Conservation (phyloP, 2,329 filamentous ascomycete species). For the Penicillium sclerotigenum region DNA sequence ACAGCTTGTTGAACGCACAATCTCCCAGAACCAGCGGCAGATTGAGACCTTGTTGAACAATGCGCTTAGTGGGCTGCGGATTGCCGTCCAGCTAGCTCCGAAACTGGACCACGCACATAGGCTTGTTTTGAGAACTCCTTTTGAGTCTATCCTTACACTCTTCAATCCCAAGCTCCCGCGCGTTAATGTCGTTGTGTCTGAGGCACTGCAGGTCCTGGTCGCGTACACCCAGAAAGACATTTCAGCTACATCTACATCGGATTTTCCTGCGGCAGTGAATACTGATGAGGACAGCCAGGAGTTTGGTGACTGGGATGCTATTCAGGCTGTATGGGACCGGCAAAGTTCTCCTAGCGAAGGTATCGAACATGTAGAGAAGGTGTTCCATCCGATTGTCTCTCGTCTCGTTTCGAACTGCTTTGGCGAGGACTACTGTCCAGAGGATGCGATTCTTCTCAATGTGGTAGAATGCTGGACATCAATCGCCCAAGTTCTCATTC, state of each 20-base stretch:
- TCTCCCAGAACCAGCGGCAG: constrained; percentile 56
- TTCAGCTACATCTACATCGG: constrained; percentile 16
- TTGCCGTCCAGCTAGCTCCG: constrained; percentile 45
- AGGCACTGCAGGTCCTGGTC: constrained; percentile 50
- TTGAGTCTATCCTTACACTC: constrained; percentile 49
- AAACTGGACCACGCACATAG: constrained; percentile 41
- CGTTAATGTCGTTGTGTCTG: constrained; percentile 46
- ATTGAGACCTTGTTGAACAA: constrained; percentile 55
- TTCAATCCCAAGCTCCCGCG: constrained; percentile 50
- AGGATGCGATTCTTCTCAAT: constrained; percentile 53
- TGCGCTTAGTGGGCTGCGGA: constrained; percentile 51
- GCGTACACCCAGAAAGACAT: constrained; percentile 39
- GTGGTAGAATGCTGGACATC: constrained; percentile 56
- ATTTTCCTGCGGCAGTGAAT: constrained; percentile 24
- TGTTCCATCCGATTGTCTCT: constrained; percentile 50
- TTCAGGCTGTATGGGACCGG: constrained; percentile 47
- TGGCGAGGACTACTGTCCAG: constrained; percentile 54
- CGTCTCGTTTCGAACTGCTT: constrained; percentile 60
- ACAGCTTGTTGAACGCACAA: constrained; percentile 50
- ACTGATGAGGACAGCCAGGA: constrained; percentile 62
- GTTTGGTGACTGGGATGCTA: constrained; percentile 57
- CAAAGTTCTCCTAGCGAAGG: constrained; percentile 24
- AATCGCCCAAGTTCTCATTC: constrained; percentile 48
- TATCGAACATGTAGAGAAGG: constrained; percentile 38
- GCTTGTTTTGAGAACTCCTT: constrained; percentile 45